These are phyloP conservation scores for Boletus sp. DNA, from an alignment of 768 basidiomycete species.

Conservation along the genomic window DNA sequence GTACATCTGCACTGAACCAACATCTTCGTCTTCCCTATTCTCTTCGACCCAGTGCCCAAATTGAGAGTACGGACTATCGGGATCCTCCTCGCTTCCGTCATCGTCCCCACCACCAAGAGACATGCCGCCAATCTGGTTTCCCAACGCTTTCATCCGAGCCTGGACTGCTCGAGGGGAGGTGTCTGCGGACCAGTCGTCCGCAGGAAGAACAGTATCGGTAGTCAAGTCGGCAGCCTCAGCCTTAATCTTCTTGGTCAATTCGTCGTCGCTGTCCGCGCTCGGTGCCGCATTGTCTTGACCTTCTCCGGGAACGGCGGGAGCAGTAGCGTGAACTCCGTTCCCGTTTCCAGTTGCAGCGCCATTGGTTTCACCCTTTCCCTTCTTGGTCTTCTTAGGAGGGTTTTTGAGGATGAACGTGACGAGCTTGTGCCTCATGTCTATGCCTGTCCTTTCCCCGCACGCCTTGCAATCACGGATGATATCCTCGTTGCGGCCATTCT, in stretches of 20 bases:
- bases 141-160: conserved; percentile 72
- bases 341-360: conserved; percentile 50
- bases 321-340: conserved; percentile 40
- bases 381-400: conserved; percentile 79
- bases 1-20: conserved; percentile 62
- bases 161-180: conserved; percentile 88
- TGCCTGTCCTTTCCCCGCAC: conserved; percentile 86
- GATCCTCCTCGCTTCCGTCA: conserved; percentile 86
- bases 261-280: conserved; percentile 81
- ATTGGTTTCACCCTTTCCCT: conserved; percentile 52
- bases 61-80: conserved; percentile 79
- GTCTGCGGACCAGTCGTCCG: conserved; percentile 91
- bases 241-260: conserved; percentile 87
- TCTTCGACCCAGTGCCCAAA: conserved; percentile 87
- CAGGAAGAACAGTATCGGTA: conserved; percentile 53
- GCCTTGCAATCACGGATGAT: conserved; percentile 98
- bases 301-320: conserved; percentile 40
- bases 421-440: conserved; percentile 97
- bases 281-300: conserved; percentile 39
- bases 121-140: conserved; percentile 52
- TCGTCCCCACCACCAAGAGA: conserved; percentile 62
- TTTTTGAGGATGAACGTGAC: conserved; percentile 97
- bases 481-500: conserved; percentile 73
- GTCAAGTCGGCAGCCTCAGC: conserved; percentile 82
- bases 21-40: conserved; percentile 41